Evolutionary conservation across 768 basidiomycete genomes (phyloP).

Genomic region (Pleurotus djamor): DNA sequence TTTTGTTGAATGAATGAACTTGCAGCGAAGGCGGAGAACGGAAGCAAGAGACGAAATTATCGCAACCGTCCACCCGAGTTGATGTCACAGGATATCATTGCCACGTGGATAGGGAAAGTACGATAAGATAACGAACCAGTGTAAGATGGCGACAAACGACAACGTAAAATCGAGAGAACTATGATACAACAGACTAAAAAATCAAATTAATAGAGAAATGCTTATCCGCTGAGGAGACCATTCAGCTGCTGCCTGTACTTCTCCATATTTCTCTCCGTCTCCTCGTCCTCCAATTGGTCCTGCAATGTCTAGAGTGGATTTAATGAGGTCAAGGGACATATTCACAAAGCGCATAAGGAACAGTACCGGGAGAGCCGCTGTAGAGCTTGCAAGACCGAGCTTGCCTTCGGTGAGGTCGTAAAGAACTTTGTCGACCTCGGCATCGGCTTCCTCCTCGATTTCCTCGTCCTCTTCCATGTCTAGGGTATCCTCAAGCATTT

Average conservation of each 20-base stretch:
- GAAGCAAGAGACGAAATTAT: slow-evolving; percentile 8
- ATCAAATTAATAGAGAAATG: slow-evolving; percentile 1
- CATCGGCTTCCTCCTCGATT: slow-evolving; percentile 94
- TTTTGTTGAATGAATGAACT: slow-evolving; percentile 22
- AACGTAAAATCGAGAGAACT: neutral
- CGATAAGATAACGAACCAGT: slow-evolving; percentile 12
- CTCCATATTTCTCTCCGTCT: slow-evolving; percentile 87
- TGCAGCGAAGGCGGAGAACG: slow-evolving; percentile 4
- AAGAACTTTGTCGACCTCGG: slow-evolving; percentile 94
- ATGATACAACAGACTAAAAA: slow-evolving; percentile 8
- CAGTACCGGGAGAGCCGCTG: slow-evolving; percentile 72
- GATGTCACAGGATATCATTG: slow-evolving; percentile 1
- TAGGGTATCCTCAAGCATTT: slow-evolving; percentile 95
- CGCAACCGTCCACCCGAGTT: neutral
- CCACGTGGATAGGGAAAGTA: slow-evolving; percentile 7
- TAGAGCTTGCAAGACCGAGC: slow-evolving; percentile 81
- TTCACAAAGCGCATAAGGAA: slow-evolving; percentile 1
- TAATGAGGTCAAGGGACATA: slow-evolving; percentile 5
- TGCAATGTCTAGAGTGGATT: slow-evolving; percentile 45
- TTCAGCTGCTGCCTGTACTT: slow-evolving; percentile 88
- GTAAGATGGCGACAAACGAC: slow-evolving; percentile 6
- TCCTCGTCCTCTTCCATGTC: slow-evolving; percentile 94
- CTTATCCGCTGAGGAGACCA: slow-evolving; percentile 70
- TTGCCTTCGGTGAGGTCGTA: slow-evolving; percentile 96
- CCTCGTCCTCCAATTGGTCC: slow-evolving; percentile 70